Conservation (phyloP, 345 rosid genomes). For the Salix exigua region DNA sequence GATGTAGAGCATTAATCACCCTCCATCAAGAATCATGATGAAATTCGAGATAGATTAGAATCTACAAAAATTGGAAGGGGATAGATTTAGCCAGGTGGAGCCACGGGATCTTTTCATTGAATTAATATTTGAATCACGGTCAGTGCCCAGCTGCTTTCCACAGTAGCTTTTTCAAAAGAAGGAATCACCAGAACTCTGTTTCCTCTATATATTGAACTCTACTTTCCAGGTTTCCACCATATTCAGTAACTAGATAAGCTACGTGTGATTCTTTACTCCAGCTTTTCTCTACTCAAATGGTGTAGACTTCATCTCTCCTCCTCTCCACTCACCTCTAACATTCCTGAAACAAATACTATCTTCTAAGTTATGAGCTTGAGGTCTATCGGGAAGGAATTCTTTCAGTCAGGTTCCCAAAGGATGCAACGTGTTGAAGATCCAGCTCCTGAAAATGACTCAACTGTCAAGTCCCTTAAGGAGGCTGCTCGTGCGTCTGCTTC, state of each 20-base stretch:
- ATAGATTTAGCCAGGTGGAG: constrained; percentile 6
- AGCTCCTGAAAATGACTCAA: constrained; percentile 9
- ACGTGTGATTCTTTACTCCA: neutral
- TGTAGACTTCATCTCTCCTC: neutral
- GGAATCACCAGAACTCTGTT: neutral
- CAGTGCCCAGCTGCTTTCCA: neutral
- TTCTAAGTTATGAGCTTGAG: constrained; percentile 20
- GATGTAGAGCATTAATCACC: too few relatives aligned
- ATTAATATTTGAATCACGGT: neutral
- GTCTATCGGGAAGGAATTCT: constrained; percentile 21
- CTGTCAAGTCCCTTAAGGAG: neutral
- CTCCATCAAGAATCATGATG: too few relatives aligned
- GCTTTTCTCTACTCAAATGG: neutral
- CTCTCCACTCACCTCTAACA: neutral
- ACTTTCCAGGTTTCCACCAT: neutral
- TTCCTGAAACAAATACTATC: neutral
- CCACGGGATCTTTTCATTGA: neutral
- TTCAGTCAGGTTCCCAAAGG: constrained; percentile 18
- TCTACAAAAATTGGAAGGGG: too few relatives aligned
- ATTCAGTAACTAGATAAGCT: neutral
- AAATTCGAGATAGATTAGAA: too few relatives aligned
- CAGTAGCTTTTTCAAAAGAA: neutral
- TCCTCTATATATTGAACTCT: neutral
- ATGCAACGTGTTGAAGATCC: constrained; percentile 21
- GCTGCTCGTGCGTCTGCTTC: constrained; percentile 1